Base-by-base conservation (phyloP, 345 rosid species). In the Cochlearia excelsa region DNA sequence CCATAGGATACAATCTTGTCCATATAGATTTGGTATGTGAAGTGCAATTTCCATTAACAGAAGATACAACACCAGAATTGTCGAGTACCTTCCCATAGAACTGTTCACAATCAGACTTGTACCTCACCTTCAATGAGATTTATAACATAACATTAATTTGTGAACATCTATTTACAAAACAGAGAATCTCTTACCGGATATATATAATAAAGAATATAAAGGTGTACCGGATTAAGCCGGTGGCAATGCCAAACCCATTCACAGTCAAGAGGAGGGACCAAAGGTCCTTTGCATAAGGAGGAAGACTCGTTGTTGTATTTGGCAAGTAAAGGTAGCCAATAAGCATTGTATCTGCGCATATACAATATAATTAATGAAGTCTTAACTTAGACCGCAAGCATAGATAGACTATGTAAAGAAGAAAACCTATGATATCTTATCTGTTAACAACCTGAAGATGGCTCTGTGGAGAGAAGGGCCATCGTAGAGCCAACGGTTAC, bases 171-270 rank as follows among this genome's bases (percentile, higher is more conserved):
- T 2, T 35, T 44, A 28, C 51, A 34, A 3, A 59, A 50, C 8
- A 40, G 11, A 44, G 26, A 38, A 37, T 2, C 6, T 0, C 1
- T 4, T 48, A 45, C 41, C 40, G 33, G 10, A 3, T 37, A 7
- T 23, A 16, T 16, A 16, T 16, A 16, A 16, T 16, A 16, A 16
- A 16, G 23, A 16, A 16, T 16, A 16, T 16, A 16, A 16, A 16
- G 37, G 46, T 5, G 1, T 23, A 93, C 99, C 43, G 99, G 99
- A 69, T 87, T 93, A 63, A 93, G 96, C 73, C 97, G 75, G 73
- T 93, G 99, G 71, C 97, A 93, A 51, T 90, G 99, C 99, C 99
- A 93, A 73, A 90, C 53, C 99, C 97, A 93, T 78, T 93, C 97
- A 78, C 97, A 87, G 53, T 93, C 99, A 41, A 93, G 81, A 56